These are phyloP conservation scores for Aspergillus sp. DNA, from an alignment of 2,329 filamentous ascomycete genomes.

Conservation along the genomic window DNA sequence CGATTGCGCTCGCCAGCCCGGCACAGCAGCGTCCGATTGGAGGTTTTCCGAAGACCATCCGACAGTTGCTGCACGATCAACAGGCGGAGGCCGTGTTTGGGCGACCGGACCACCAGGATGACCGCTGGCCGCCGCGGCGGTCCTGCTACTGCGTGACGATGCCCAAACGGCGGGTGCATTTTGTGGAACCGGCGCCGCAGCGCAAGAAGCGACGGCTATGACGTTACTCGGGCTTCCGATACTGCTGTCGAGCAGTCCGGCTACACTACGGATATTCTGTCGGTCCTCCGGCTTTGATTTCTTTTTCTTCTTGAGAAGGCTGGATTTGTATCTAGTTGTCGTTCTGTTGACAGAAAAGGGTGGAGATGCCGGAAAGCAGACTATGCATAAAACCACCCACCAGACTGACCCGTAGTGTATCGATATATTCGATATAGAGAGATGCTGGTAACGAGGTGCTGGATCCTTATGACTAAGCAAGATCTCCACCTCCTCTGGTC, in stretches of 20 bases:
- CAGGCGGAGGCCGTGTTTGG: slow-evolving; percentile 16
- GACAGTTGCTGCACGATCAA: slow-evolving; percentile 14
- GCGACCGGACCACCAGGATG: slow-evolving; percentile 14
- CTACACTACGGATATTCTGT: neutral
- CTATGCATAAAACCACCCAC: neutral
- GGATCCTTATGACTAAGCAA: no score
- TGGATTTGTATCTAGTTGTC: neutral
- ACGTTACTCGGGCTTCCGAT: neutral
- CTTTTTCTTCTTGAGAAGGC: neutral
- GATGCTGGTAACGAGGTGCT: no score
- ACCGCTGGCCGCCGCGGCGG: slow-evolving; percentile 15
- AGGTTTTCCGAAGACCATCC: slow-evolving; percentile 17
- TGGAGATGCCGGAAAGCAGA: neutral
- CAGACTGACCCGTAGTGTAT: neutral
- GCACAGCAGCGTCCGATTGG: slow-evolving; percentile 7
- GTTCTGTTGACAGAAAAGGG: neutral
- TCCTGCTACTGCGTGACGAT: slow-evolving; percentile 13
- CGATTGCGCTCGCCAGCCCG: slow-evolving; percentile 8
- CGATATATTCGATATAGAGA: no score
- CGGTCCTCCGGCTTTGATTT: neutral
- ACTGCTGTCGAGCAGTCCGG: neutral
- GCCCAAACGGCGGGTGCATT: slow-evolving; percentile 11
- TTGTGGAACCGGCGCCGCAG: slow-evolving; percentile 10
- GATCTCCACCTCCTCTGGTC: no score
- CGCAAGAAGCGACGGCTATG: slow-evolving; percentile 7